Evolutionary conservation across 2,329 filamentous ascomycete genomes (phyloP).

Genomic region (Colletotrichum sansevieriae): DNA sequence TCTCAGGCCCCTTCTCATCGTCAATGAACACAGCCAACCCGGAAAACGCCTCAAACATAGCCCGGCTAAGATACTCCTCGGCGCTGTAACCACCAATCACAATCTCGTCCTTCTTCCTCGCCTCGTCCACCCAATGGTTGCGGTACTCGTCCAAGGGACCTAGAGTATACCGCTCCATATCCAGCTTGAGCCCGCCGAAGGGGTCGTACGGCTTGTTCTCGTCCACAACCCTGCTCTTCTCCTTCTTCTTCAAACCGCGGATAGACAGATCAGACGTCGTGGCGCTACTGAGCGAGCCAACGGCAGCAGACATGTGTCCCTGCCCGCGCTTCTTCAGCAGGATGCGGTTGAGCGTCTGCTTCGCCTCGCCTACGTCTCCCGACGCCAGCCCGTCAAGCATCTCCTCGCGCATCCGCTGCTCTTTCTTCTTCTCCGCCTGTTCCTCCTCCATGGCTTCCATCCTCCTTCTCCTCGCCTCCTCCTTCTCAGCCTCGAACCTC

Average conservation of each 20-base stretch:
- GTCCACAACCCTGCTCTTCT: constrained; percentile 56
- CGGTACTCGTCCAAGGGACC: constrained; percentile 73
- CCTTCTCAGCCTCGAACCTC: constrained; percentile 74
- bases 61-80: constrained; percentile 83
- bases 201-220: constrained; percentile 87
- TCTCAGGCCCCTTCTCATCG: constrained; percentile 73
- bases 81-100: constrained; percentile 86
- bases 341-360: constrained; percentile 69
- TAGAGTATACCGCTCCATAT: constrained; percentile 77
- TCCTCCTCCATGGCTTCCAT: constrained; percentile 76
- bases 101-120: constrained; percentile 74
- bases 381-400: constrained; percentile 78
- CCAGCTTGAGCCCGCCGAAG: constrained; percentile 81
- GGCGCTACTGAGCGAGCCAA: constrained; percentile 50
- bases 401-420: constrained; percentile 74
- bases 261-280: constrained; percentile 68
- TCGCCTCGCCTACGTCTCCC: constrained; percentile 71
- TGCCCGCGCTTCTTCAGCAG: constrained; percentile 81
- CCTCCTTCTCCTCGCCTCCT: constrained; percentile 73
- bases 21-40: constrained; percentile 89
- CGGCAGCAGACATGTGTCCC: constrained; percentile 50
- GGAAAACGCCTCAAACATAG: constrained; percentile 89
- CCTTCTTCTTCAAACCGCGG: constrained; percentile 80
- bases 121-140: constrained; percentile 78
- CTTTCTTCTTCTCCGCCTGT: constrained; percentile 75